A percentile compares a stretch with the other conserved stretches of the same genome.
Conservation (phyloP, 495 filamentous ascomycete genomes). For the Rhizodiscina lignyota region DNA sequence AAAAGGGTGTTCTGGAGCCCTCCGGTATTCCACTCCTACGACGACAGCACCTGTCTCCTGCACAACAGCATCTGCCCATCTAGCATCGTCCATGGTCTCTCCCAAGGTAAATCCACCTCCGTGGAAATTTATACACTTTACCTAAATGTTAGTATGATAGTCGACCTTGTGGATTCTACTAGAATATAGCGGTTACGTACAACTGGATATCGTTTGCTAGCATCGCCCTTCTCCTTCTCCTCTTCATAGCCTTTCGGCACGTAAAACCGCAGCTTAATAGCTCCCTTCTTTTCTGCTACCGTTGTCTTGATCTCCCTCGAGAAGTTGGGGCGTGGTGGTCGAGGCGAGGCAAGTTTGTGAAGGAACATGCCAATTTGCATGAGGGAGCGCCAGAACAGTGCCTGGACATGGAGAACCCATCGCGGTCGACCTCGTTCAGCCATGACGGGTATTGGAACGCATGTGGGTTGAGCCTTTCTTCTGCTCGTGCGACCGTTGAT, state of each 20-base stretch:
- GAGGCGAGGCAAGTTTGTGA: slow-evolving; percentile 50
- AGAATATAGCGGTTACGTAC: too few species aligned
- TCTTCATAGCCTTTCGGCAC: slow-evolving; percentile 44
- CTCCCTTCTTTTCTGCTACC: slow-evolving; percentile 33
- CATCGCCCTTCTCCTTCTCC: slow-evolving; percentile 22
- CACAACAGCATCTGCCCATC: slow-evolving; percentile 22
- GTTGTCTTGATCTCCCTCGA: slow-evolving; percentile 42
- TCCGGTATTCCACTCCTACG: slow-evolving; percentile 24
- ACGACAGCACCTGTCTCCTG: slow-evolving; percentile 23
- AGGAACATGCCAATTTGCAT: slow-evolving; percentile 67
- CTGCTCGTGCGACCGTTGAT: not conserved
- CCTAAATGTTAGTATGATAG: too few species aligned
- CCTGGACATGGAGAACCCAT: slow-evolving; percentile 55
- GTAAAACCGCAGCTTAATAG: slow-evolving; percentile 66
- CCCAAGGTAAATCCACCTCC: slow-evolving; percentile 27
- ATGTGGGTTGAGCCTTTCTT: not conserved
- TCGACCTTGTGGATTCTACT: too few species aligned
- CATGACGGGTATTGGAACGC: slow-evolving; percentile 14
- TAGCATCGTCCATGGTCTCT: slow-evolving; percentile 22
- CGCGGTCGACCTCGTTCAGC: slow-evolving; percentile 36
- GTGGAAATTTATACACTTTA: slow-evolving; percentile 31
- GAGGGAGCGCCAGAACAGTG: slow-evolving; percentile 58
- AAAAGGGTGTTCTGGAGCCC: slow-evolving; percentile 25
- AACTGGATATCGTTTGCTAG: too few species aligned
- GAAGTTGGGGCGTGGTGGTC: slow-evolving; percentile 52